phyloP scores from a whole-genome alignment of 2,329 filamentous ascomycete species.

The Trichoderma arundinaceum region DNA sequence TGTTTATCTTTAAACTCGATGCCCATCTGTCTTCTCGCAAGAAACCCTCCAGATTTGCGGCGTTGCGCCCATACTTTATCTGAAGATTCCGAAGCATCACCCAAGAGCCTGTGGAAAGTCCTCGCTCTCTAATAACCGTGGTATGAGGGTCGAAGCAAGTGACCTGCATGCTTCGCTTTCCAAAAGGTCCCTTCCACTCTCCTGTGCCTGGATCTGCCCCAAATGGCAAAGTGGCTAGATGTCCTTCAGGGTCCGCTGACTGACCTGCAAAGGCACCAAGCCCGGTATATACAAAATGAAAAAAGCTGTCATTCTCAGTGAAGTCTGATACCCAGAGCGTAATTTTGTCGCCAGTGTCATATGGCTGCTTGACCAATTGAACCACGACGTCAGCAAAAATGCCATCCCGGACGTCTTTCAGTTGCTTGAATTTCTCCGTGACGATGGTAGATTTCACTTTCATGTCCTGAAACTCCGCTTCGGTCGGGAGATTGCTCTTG shows the following conservation, averaged over 20 bases:
- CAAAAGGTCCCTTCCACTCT: constrained; percentile 76
- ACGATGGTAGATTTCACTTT: constrained; percentile 49
- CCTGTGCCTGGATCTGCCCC: constrained; percentile 30
- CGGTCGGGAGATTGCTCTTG: constrained; percentile 51
- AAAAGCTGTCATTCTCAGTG: constrained; percentile 71
- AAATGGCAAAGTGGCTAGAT: constrained; percentile 47
- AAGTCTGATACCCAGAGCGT: constrained; percentile 83
- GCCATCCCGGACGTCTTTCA: constrained; percentile 64
- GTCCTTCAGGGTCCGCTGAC: constrained; percentile 63
- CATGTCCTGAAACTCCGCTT: constrained; percentile 50
- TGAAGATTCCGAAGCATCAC: constrained; percentile 74
- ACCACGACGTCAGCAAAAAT: constrained; percentile 73
- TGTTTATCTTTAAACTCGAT: constrained; percentile 56
- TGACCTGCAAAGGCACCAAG: constrained; percentile 42
- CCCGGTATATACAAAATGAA: constrained; percentile 50
- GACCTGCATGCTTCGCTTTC: constrained; percentile 72
- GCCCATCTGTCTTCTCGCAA: constrained; percentile 64
- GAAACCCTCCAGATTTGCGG: constrained; percentile 70
- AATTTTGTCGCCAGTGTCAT: constrained; percentile 51
- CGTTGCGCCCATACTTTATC: constrained; percentile 62
- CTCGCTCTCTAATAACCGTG: constrained; percentile 54
- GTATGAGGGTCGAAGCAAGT: constrained; percentile 74
- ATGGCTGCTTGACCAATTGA: constrained; percentile 66
- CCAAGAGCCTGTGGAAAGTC: constrained; percentile 65
- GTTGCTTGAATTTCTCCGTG: constrained; percentile 64